Evolutionary conservation across 768 basidiomycete genomes (phyloP), one percentile per base, ranked within the genome.

Genomic region (Mycena alexandri): DNA sequence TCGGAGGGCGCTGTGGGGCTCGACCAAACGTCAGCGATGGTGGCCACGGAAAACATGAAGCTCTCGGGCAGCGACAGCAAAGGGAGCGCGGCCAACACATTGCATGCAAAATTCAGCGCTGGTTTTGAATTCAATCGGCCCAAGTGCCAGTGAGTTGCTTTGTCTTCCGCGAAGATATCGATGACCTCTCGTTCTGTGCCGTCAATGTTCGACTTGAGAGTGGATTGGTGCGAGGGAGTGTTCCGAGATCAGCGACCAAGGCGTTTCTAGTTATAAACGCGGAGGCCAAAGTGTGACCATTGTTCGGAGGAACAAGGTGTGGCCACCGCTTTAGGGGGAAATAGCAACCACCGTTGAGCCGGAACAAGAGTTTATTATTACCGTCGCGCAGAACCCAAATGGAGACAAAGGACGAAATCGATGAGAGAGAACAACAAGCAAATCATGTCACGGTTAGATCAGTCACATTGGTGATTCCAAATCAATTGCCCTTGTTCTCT

Each of bases 1-100:
- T 3, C 5, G 29, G 12, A 4, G 38, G 47, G 5, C 48, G 54
- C 4, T 52, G 60, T 3, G 66, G 66, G 21, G 13, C 36, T 17
- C 54, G 24, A 11, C 66, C 55, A 42, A 67, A 67, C 1, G 29
- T 34, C 38, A 67, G 34, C 1, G 55, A 43, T 22, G 66, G 61
- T 21, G 66, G 66, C 50, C 66, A 51, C 25, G 52, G 54, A 5
- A 61, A 24, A 8, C 61, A 19, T 12, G 54, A 44, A 12, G 42
- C 21, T 21, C 29, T 46, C 10, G 66, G 60, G 34, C 66, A 58
- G 14, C 61, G 48, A 57, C 66, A 62, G 16, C 47, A 62, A n/a
- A 50, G 34, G 19, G 46, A 24, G 12, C 66, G 61, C 10, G 60
- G 66, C 54, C 60, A 62, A 43, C 61, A 62, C 66, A 67, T 67